Percentiles rank a stretch among this genome's conserved stretches.
phyloP scores from a whole-genome alignment of 2,329 filamentous ascomycete species.

The Pestalotiopsis fici region DNA sequence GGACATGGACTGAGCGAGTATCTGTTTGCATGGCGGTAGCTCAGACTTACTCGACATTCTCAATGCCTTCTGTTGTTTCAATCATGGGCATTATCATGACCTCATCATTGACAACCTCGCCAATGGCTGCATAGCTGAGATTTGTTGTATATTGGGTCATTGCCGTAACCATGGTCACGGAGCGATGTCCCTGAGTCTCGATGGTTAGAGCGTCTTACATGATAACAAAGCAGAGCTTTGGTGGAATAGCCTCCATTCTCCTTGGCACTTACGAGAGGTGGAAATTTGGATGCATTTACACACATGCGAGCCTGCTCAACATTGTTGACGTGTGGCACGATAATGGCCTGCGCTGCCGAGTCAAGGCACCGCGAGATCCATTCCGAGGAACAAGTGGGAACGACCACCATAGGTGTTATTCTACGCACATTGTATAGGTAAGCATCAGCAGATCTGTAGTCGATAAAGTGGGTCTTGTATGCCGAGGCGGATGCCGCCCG shows the following conservation, averaged over 20 bases:
- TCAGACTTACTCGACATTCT: constrained; percentile 14
- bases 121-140: constrained; percentile 9
- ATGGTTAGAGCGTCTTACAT: neutral
- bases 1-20: too few species aligned
- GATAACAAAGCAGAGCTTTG: too few species aligned
- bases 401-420: constrained; percentile 13
- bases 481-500: too few species aligned
- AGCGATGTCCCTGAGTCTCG: constrained; percentile 5
- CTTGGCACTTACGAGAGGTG: constrained; percentile 8
- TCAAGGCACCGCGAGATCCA: constrained; percentile 14
- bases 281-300: constrained; percentile 13
- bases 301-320: constrained; percentile 12
- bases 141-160: constrained; percentile 12
- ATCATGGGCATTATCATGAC: constrained; percentile 16
- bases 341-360: constrained; percentile 10
- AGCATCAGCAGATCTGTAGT: neutral
- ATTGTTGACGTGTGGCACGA: constrained; percentile 13
- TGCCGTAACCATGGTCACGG: constrained; percentile 12
- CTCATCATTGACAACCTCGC: constrained; percentile 11
- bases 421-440: neutral
- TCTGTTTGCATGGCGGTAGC: too few species aligned
- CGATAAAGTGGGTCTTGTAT: neutral
- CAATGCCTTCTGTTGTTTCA: constrained; percentile 11
- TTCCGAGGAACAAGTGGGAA: constrained; percentile 10
- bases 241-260: too few species aligned